phyloP scores from a whole-genome alignment of 768 basidiomycete species.

The Cyclocybe aegerita region DNA sequence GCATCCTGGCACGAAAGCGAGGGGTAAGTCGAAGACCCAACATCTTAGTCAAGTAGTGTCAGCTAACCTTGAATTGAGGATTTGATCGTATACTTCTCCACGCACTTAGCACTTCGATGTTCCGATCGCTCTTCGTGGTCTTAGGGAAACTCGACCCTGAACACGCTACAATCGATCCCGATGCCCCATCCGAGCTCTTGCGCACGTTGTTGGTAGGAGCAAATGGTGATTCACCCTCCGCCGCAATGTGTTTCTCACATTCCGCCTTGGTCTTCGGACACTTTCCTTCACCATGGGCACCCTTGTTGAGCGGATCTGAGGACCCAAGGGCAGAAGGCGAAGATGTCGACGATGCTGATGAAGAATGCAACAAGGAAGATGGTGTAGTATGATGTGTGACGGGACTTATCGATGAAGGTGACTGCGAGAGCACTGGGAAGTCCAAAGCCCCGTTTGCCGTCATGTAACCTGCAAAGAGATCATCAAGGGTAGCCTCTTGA shows the following conservation, averaged over 20 bases:
- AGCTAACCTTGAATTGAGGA: conserved; percentile 70
- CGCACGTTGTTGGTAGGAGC: conserved; percentile 34
- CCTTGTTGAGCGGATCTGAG: conserved; percentile 7
- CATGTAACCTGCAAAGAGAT: conserved; percentile 43
- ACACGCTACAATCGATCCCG: conserved; percentile 62
- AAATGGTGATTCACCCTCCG: conserved; percentile 64
- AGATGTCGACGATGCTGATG: conserved; percentile 35
- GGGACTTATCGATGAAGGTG: conserved; percentile 51
- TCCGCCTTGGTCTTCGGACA: conserved; percentile 62
- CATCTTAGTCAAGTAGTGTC: conserved; percentile 1
- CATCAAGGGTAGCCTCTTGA: conserved; percentile 44
- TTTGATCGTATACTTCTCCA: conserved; percentile 77
- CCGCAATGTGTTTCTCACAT: conserved; percentile 43
- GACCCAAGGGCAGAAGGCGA: conserved; percentile 36
- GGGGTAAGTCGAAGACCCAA: conserved; percentile 3
- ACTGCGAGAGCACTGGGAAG: conserved; percentile 28
- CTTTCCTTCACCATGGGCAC: conserved; percentile 15
- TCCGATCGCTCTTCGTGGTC: conserved; percentile 67
- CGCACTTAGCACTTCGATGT: conserved; percentile 75
- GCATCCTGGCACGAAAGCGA: conserved; percentile 47
- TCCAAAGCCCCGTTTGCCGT: conserved; percentile 25
- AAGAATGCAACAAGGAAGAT: conserved; percentile 16
- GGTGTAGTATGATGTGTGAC: conserved; percentile 45
- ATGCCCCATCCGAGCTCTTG: conserved; percentile 42
- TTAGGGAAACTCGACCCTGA: conserved; percentile 66